Percentiles rank a stretch among this genome's conserved stretches.
These are phyloP conservation scores for Penicillium coffeae DNA, from an alignment of 495 filamentous ascomycete species.

Conservation along the genomic window DNA sequence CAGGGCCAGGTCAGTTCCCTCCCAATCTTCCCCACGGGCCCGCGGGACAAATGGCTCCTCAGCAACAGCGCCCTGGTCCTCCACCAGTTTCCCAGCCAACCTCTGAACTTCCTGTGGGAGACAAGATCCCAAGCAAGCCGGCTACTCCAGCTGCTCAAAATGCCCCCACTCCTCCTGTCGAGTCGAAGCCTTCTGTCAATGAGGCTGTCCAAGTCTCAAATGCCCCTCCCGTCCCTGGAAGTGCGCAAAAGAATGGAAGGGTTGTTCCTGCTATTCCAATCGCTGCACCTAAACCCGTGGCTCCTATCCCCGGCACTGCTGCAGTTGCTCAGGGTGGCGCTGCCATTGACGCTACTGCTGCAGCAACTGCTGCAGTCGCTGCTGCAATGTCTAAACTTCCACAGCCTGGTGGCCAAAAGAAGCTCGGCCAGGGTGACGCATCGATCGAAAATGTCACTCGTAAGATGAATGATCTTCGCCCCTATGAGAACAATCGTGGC, in stretches of 20 bases:
- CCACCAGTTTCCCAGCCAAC: conserved; percentile 31
- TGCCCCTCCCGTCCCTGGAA: conserved; percentile 35
- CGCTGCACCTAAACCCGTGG: conserved; percentile 40
- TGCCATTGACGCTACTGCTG: conserved; percentile 71
- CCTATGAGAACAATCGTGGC: conserved; percentile 52
- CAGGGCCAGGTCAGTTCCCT: conserved; percentile 55
- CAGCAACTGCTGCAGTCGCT: conserved; percentile 80
- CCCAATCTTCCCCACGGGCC: conserved; percentile 49
- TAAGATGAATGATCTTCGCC: conserved; percentile 84
- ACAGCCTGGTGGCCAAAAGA: conserved; percentile 44
- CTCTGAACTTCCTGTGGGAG: conserved; percentile 42
- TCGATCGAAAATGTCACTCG: conserved; percentile 74
- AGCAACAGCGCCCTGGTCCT: conserved; percentile 39
- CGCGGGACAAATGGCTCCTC: conserved; percentile 47
- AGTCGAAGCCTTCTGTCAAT: conserved; percentile 60
- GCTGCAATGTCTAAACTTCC: conserved; percentile 83
- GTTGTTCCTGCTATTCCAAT: conserved; percentile 68
- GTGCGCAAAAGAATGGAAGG: conserved; percentile 56
- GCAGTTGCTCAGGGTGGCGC: conserved; percentile 28
- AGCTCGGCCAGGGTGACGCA: conserved; percentile 39
- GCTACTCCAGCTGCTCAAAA: conserved; percentile 38
- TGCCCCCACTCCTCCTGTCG: conserved; percentile 55
- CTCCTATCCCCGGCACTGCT: conserved; percentile 33
- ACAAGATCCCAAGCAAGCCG: conserved; percentile 35
- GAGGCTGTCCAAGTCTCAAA: conserved; percentile 50